Evolutionary conservation across 805 yeast genomes (phyloP), one percentile per base, ranked within the genome.

Genomic region (Candida maesae): DNA sequence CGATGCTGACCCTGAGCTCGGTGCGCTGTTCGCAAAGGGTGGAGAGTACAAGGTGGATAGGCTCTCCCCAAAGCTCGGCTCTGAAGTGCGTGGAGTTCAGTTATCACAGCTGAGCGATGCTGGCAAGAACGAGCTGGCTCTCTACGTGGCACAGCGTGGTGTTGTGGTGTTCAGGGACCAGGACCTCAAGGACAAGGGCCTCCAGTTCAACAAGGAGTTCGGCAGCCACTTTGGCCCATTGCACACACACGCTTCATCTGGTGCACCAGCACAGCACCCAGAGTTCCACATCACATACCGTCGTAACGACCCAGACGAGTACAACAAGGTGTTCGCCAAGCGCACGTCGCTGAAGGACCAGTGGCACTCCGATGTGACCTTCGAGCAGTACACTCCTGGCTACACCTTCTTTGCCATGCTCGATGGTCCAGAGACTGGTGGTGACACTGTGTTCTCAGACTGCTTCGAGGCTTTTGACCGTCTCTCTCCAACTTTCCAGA

Each of bases 201-300:
- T 78, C 12, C 66, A 62, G 17, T 71, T 69, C 50, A 60, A 64
- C 34, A 64, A 58, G 30, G 67, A 79, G 25, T 79, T 70, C 63
- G 87, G 84, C 30, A 63, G 60, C 32, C 76, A 83, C 57, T 83
- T 79, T 58, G 90, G 91, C 19, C 78, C 79, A 27, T 69, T 79
- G 45, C 89, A 84, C 60, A 71, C 81, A 45, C 90, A 83, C 56
- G 84, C 86, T 33, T 79, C 85, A 6, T 76, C 85, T 5, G 88
- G 89, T 14, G 78, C 85, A 14, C 89, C 85, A 33, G 64, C 64
- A 49, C 68, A 64, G 11, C 65, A 65, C 44, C 81, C 85, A 4
- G 81, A 81, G 45, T 67, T 81, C 46, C 85, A 79, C 76, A 82
- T 33, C 83, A 83, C 33, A 62, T 66, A 53, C 68, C 67, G 47